phyloP scores from a whole-genome alignment of 306 rosid genomes.

The Luffa aegyptiaca region DNA sequence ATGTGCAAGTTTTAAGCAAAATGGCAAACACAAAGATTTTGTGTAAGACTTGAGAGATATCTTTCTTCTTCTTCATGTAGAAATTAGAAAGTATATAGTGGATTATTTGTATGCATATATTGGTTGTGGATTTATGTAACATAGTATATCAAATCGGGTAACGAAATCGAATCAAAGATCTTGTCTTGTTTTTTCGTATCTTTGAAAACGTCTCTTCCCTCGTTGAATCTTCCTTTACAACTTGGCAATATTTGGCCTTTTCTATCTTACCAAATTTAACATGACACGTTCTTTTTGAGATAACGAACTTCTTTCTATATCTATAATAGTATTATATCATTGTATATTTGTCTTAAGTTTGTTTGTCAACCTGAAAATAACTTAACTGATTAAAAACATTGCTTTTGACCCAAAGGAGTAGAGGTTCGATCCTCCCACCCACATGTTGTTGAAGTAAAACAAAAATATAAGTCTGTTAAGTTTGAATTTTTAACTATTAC shows the following conservation, averaged over 20 bases:
- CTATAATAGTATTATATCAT: no score
- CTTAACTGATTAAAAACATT: no score
- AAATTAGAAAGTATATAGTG: background rate
- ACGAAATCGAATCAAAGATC: background rate
- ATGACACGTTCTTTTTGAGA: no score
- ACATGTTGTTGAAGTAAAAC: no score
- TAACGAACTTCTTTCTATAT: no score
- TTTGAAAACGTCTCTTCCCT: background rate
- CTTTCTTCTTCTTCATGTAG: background rate
- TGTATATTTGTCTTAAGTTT: background rate
- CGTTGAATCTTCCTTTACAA: background rate
- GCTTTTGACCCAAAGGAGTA: no score
- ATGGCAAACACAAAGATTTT: background rate
- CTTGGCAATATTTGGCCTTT: background rate
- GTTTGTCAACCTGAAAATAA: no score
- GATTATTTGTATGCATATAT: background rate
- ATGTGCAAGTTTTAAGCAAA: background rate
- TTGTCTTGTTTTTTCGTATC: background rate
- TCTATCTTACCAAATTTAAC: background rate
- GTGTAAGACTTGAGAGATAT: background rate
- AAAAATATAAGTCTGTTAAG: no score
- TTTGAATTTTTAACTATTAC: no score
- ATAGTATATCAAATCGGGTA: background rate
- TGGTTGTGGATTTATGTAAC: background rate
- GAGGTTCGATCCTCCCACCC: no score